Evolutionary conservation across 2,329 filamentous ascomycete species (phyloP), one percentile per base, ranked within the genome.

Genomic region (Fonsecaea multimorphosa): DNA sequence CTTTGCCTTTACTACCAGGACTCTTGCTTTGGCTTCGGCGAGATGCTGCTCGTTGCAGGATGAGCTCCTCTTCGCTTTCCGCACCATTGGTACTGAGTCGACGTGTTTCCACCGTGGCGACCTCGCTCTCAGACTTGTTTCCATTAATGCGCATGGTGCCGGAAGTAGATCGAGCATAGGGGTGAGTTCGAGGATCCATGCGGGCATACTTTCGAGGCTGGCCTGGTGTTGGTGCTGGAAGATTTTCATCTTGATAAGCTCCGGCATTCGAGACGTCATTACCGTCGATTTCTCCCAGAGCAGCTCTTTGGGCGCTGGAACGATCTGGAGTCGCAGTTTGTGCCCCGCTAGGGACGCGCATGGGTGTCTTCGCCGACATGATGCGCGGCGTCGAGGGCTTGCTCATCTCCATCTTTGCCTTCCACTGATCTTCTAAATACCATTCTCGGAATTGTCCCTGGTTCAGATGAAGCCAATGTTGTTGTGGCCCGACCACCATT

Each of bases 391-490:
- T 87, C 14, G 85, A 84, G 0, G 87, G 88, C 6, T 83, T 81
- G 27, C 85, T 82, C 72, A 85, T 77, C 78, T 93, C 90, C 64
- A 94, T 81, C 75, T 93, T 91, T 80, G 94, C 91, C 80, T 93
- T 92, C 74, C 95, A 86, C 51, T 83, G 84, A 75, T 91, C 89
- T 74, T 91, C 89, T 70, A 87, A 85, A 92, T 93, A 98, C 95
- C 95, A 99, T 79, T 98, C 93, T n/a, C 95, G 88, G 87, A 99
- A 99, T 38, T 91, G 89, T 38, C 91, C 91, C 79, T 99, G 95
- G 81, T 99, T 97, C 68, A 99, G 86, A 76, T 99, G 95, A 61
- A 99, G 86, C 95, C 95, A 99, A 80, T 99, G 95, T 80, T 99
- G 95, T 77, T 99, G 95, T 44, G 95, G 95, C 0, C 95, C 95